These are phyloP conservation scores for Rosellinia necatrix DNA, from an alignment of 2,329 filamentous ascomycete genomes.

Conservation along the genomic window DNA sequence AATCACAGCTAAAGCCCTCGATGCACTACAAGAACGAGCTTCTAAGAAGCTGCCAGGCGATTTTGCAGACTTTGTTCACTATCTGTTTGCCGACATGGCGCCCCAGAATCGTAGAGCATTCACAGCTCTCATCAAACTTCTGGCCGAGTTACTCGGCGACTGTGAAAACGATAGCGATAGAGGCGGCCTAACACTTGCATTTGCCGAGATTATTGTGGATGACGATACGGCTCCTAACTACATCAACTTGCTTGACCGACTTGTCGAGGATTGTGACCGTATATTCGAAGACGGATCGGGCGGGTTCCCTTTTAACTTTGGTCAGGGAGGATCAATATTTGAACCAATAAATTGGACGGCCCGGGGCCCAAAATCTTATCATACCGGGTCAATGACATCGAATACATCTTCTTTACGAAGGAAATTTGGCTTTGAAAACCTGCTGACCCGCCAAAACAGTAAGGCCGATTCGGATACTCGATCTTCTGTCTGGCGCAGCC, in stretches of 20 bases:
- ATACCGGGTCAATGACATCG: constrained; percentile 77
- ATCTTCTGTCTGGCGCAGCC: constrained; percentile 80
- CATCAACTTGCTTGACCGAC: constrained; percentile 83
- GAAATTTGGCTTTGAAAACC: constrained; percentile 78
- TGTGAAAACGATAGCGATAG: constrained; percentile 91
- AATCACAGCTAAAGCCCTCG: constrained; percentile 71
- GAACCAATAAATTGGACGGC: constrained; percentile 65
- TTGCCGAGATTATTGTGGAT: constrained; percentile 82
- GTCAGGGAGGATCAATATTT: constrained; percentile 53
- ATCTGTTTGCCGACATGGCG: constrained; percentile 67
- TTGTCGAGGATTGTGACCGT: constrained; percentile 86
- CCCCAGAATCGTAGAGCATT: constrained; percentile 78
- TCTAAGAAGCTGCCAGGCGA: constrained; percentile 72
- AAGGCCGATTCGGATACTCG: constrained; percentile 72
- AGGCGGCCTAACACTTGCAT: constrained; percentile 84
- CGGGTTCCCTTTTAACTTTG: constrained; percentile 41
- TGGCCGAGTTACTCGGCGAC: constrained; percentile 85
- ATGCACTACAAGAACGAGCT: constrained; percentile 72
- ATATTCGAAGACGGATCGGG: constrained; percentile 71
- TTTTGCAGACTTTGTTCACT: constrained; percentile 71
- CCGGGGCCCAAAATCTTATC: constrained; percentile 63
- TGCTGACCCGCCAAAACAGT: constrained; percentile 81
- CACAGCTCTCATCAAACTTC: constrained; percentile 78
- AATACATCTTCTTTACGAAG: constrained; percentile 84
- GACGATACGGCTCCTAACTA: constrained; percentile 80